Base-by-base conservation (phyloP, 1,284 basidiomycete species). In the Boletus hoseneyae region DNA sequence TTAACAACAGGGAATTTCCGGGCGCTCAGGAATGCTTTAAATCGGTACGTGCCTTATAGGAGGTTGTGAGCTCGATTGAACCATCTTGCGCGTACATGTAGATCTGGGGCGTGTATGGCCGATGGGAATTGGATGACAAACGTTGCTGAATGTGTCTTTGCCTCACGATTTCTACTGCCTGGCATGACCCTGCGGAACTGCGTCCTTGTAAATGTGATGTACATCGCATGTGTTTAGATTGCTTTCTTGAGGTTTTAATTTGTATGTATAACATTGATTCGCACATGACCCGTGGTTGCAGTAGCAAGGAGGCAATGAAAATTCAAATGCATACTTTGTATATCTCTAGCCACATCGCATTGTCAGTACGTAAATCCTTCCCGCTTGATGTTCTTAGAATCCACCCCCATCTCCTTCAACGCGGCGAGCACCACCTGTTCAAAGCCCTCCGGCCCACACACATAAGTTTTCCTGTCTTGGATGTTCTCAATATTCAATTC, bases 401-500 rank as follows among this genome's bases (percentile, higher is more conserved):
- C 48, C 5, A 65, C 36, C 13, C 63, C 63, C 32, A 56, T 47
- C 15, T 52, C 51, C 37, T 45, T 42, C 45, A 64, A 43, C 0
- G 50, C 43, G 2, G 23, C 21, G 3, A 65, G 38, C 7, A 51
- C 51, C 19, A 35, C 41, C 37, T 50, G 45, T 43, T 67, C 62
- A 34, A 67, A 67, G 4, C 23, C 41, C 27, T 59, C 56, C 6
- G 63, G 54, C 10, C 62, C 65, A 41, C 63, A 67, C 3, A 63
- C 8, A 13, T 63, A 66, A 4, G 33, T 27, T 12, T 43, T 36
- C 27, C 45, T 47, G 9, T 51, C 50, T 38, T n/a, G 34, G 19
- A 52, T 1, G 3, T 49, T 27, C 16, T 33, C n/a, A 5, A 63
- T 38, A n/a, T 45, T 32, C 45, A 59, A 32, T 7, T 25, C 19